Base-by-base conservation (phyloP, 2,329 filamentous ascomycete genomes). In the Drechmeria coniospora region DNA sequence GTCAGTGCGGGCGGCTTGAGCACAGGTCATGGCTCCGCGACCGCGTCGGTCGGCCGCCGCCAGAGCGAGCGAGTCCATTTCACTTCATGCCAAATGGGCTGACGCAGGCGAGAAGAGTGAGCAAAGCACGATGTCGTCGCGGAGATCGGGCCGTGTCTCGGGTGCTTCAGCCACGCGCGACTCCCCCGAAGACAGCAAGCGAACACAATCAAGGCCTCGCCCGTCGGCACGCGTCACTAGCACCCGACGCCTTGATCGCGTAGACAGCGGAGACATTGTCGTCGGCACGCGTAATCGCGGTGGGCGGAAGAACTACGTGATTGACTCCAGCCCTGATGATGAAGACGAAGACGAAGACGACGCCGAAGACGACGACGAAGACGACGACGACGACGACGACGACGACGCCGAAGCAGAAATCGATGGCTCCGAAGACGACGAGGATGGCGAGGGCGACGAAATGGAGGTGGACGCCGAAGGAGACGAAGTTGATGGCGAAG, bases 221-320 rank as follows among this genome's bases (percentile, higher is more conserved):
- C 64, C 68, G 41, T 55, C 59, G 25, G 63, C 59, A 6, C 56
- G 56, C 23, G 53, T 45, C 25, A 53, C 20, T 5, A 4, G 49
- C 26, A 39, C 47, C 23, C 51, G 52, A 25, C 46, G 46, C 26
- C 44, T 50, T 21, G 53, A 56, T 14, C 44, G 44, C 24, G 61
- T 61, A 28, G 50, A 50, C 15, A 57, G 55, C 15, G 56, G 58
- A 17, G 58, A 65, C 38, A 62, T 66, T 26, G 45, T 65, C 12
- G 50, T 57, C 15, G 59, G 61, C 21, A 66, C 64, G 39, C 57
- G 67, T 26, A 68, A 63, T 32, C 59, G 66, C 7, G 63, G 61
- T 5, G 58, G 56, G 12, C 68, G 68, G 50, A 72, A 71, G 50
- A 71, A 60, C 38, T 73, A 73, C 30, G 63, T 70, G 20, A 63